Evolutionary conservation across 2,329 filamentous ascomycete species (phyloP).

Genomic region (Cladosporium sp.): DNA sequence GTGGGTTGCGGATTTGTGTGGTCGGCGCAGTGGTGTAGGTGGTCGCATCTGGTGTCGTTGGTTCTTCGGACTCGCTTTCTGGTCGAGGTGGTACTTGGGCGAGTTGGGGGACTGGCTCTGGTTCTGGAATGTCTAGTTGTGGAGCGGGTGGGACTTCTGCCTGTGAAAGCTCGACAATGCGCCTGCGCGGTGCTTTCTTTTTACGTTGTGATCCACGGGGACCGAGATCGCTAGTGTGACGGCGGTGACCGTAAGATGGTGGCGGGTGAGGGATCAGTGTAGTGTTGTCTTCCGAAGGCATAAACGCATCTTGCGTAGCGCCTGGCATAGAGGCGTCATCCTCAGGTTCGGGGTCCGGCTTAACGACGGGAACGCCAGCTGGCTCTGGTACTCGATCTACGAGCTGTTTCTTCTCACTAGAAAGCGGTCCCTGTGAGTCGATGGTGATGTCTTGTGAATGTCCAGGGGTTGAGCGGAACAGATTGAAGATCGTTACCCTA

Average conservation of each 20-base stretch:
- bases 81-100: constrained; percentile 26
- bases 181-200: constrained; percentile 54
- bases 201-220: constrained; percentile 42
- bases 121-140: constrained; percentile 17
- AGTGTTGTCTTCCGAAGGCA: background rate
- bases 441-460: constrained; percentile 89
- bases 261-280: background rate
- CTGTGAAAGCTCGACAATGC: constrained; percentile 56
- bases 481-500: constrained; percentile 87
- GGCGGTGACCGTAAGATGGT: constrained; percentile 20
- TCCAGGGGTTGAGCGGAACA: constrained; percentile 86
- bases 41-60: constrained; percentile 18
- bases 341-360: constrained; percentile 60
- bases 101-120: constrained; percentile 21
- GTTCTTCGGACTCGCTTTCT: constrained; percentile 24
- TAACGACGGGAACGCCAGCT: constrained; percentile 72
- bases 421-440: constrained; percentile 78
- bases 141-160: constrained; percentile 27
- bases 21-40: constrained; percentile 22
- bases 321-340: constrained; percentile 42
- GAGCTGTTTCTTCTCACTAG: constrained; percentile 77
- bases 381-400: constrained; percentile 76
- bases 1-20: constrained; percentile 14
- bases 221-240: constrained; percentile 28
- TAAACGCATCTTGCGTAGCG: constrained; percentile 6